phyloP scores from a whole-genome alignment of 2,329 filamentous ascomycete genomes.

The Sporothrix phasma region DNA sequence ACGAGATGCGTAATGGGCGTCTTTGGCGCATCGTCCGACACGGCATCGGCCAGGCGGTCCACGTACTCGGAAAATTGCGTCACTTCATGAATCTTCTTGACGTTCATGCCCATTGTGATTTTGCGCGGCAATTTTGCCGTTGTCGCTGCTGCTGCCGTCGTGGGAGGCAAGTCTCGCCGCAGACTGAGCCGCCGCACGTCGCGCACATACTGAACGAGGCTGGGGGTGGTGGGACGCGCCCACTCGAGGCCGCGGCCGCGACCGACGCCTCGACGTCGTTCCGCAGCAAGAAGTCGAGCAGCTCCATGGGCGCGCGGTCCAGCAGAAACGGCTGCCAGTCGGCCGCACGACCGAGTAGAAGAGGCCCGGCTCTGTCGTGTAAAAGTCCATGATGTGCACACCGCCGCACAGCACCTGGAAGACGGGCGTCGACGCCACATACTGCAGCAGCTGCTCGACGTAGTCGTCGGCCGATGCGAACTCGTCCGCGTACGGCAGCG shows the following conservation, averaged over 20 bases:
- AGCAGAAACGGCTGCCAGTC: conserved; percentile 78
- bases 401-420: conserved; percentile 89
- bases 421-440: conserved; percentile 61
- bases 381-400: conserved; percentile 95
- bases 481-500: conserved; percentile 58
- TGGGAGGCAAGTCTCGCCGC: conserved; percentile 45
- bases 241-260: conserved; percentile 14
- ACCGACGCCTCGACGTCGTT: conserved; percentile 50
- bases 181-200: conserved; percentile 62
- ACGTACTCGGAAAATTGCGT: conserved; percentile 82
- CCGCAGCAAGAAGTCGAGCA: conserved; percentile 72
- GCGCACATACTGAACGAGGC: conserved; percentile 61
- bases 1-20: conserved; percentile 71
- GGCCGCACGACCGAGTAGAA: conserved; percentile 64
- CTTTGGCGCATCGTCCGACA: conserved; percentile 45
- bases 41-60: conserved; percentile 45
- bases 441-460: conserved; percentile 65
- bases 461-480: conserved; percentile 69
- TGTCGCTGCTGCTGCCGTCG: not conserved
- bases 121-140: conserved; percentile 54
- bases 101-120: conserved; percentile 83
- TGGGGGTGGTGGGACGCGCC: conserved; percentile 34
- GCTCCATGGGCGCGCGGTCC: conserved; percentile 57
- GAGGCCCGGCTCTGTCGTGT: conserved; percentile 73
- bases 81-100: conserved; percentile 93